A percentile compares a stretch with the other conserved stretches of the same genome.
Conservation (phyloP, 2,329 filamentous ascomycete species). For the Neonectria neomacrospora region DNA sequence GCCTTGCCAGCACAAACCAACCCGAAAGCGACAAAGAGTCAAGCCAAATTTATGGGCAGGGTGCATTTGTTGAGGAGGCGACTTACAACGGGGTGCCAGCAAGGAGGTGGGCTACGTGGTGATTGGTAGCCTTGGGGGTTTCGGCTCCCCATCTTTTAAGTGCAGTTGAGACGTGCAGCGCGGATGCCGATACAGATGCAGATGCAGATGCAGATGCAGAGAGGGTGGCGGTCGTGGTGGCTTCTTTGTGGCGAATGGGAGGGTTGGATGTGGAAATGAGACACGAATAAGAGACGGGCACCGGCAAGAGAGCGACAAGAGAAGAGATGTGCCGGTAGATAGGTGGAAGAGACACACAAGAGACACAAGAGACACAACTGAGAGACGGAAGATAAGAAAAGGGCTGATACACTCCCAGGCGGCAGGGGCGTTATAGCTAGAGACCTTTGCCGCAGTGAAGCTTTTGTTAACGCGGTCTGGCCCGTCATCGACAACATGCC, state of each 20-base stretch:
- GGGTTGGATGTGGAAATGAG: neutral
- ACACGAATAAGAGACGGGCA: too few relatives aligned
- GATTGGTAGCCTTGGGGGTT: neutral
- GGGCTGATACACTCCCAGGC: neutral
- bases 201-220: slow-evolving; percentile 6
- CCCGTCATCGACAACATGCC: neutral
- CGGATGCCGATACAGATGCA: slow-evolving; percentile 13
- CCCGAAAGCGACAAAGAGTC: neutral
- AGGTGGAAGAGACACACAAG: neutral
- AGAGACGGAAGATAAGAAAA: neutral
- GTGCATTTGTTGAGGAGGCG: slow-evolving; percentile 26
- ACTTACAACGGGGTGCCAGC: slow-evolving; percentile 11
- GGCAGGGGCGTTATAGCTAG: neutral
- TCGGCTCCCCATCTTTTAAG: slow-evolving; percentile 12
- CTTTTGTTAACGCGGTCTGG: neutral
- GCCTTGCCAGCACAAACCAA: neutral
- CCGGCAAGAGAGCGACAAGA: too few relatives aligned
- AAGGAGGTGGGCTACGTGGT: neutral
- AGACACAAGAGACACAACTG: neutral
- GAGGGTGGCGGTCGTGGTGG: neutral
- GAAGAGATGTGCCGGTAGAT: too few relatives aligned
- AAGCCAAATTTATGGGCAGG: neutral
- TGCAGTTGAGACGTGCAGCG: neutral
- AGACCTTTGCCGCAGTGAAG: neutral
- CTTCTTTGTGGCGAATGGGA: slow-evolving; percentile 11